Percentiles rank a stretch among this genome's conserved stretches.
Conservation (phyloP, 1,284 basidiomycete species). For the Sphagnurus paluster region DNA sequence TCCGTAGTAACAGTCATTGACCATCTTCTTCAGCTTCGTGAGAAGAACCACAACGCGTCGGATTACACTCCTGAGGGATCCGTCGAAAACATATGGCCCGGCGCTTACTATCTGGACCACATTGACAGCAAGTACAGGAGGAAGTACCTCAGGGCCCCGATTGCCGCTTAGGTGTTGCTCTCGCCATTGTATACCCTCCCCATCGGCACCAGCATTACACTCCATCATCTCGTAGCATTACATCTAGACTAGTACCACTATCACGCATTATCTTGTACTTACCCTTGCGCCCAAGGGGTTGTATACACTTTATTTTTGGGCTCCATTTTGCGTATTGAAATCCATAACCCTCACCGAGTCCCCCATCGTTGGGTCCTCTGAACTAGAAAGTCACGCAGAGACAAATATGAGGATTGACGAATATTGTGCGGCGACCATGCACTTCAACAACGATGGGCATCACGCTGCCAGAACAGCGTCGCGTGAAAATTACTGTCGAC, state of each 20-base stretch:
- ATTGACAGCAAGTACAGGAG: constrained; percentile 94
- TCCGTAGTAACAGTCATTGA: no score
- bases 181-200: constrained; percentile 4
- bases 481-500: constrained; percentile 36
- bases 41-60: constrained; percentile 94
- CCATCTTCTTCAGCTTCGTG: constrained; percentile 66
- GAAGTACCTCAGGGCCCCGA: constrained; percentile 70
- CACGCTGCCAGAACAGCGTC: constrained; percentile 19
- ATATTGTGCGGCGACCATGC: no score
- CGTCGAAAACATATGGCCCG: constrained; percentile 92
- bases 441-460: constrained; percentile 7
- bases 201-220: no score
- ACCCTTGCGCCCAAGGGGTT: constrained; percentile 9
- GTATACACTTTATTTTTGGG: constrained; percentile 6
- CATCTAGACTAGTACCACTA: constrained; percentile 16
- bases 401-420: constrained; percentile 4
- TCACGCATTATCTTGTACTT: constrained; percentile 15
- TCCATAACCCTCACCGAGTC: not conserved
- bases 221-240: constrained; percentile 11
- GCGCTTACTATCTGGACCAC: constrained; percentile 90
- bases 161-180: constrained; percentile 33
- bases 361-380: not conserved
- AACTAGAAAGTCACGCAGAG: no score
- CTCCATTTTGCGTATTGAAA: not conserved
- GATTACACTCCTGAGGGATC: constrained; percentile 86